Conservation (phyloP, 495 filamentous ascomycete species). For the Pseudevernia furfuracea region DNA sequence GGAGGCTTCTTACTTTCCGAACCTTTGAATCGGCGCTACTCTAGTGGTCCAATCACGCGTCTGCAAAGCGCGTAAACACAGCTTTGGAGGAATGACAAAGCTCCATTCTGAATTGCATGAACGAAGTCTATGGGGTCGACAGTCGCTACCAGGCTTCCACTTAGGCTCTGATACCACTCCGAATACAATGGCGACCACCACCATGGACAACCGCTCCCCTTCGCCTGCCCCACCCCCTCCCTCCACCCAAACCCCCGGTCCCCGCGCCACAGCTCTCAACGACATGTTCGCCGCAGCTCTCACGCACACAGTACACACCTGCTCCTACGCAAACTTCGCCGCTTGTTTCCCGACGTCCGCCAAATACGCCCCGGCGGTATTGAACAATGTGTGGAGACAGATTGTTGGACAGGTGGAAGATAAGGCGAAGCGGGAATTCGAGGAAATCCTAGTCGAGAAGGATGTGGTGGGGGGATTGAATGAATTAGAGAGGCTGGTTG, state of each 20-base stretch:
- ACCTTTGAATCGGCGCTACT: background rate
- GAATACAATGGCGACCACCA: slow-evolving; percentile 7
- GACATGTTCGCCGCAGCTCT: slow-evolving; percentile 64
- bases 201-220: slow-evolving; percentile 28
- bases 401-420: slow-evolving; percentile 59
- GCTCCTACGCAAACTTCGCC: slow-evolving; percentile 70
- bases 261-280: slow-evolving; percentile 63
- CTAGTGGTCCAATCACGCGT: background rate
- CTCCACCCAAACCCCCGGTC: slow-evolving; percentile 57
- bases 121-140: background rate
- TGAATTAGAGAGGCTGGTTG: slow-evolving; percentile 68
- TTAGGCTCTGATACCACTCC: background rate
- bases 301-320: slow-evolving; percentile 60
- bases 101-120: background rate
- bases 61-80: background rate
- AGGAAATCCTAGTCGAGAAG: slow-evolving; percentile 60
- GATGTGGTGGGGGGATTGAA: slow-evolving; percentile 71
- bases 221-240: slow-evolving; percentile 53
- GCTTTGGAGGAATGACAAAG: background rate
- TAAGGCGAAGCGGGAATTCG: slow-evolving; percentile 62
- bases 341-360: slow-evolving; percentile 85
- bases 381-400: slow-evolving; percentile 61
- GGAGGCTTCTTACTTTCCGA: background rate
- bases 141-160: background rate
- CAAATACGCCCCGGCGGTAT: slow-evolving; percentile 53